These are phyloP conservation scores for Amanita pallidorosea DNA, from an alignment of 768 basidiomycete species.

Conservation along the genomic window DNA sequence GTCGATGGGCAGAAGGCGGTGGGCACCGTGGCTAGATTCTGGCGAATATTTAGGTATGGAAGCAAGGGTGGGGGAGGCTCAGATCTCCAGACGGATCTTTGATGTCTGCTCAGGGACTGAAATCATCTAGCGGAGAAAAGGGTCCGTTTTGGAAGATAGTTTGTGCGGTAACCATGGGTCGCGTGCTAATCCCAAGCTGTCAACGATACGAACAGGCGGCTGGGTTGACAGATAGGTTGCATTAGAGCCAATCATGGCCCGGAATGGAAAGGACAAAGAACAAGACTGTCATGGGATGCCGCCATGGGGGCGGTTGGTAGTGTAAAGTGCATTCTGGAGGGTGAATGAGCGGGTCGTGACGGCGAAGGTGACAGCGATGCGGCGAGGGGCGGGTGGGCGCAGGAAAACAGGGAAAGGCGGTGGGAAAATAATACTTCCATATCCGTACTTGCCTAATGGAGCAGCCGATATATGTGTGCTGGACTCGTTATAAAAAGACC, in stretches of 20 bases:
- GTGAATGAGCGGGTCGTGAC: background rate
- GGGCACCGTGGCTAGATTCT: background rate
- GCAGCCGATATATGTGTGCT: too few species aligned
- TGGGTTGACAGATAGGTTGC: background rate
- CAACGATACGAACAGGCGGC: background rate
- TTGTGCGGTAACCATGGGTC: background rate
- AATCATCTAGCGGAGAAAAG: background rate
- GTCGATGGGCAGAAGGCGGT: background rate
- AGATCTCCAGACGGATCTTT: background rate
- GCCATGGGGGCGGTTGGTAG: background rate
- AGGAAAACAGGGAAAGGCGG: background rate
- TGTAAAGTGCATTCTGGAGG: background rate
- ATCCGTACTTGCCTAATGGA: too few species aligned
- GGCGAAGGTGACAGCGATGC: background rate
- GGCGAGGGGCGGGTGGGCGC: too few species aligned
- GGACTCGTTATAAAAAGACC: background rate
- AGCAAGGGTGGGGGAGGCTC: background rate
- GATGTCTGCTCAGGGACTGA: background rate
- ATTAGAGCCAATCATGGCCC: background rate
- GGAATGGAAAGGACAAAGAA: constrained; percentile 1
- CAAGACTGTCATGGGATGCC: background rate
- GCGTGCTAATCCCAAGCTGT: constrained; percentile 1
- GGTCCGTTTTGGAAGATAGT: background rate
- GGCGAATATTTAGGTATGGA: background rate
- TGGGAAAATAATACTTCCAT: background rate